Evolutionary conservation across 768 basidiomycete genomes (phyloP).

Genomic region (Tricholoma terreum): DNA sequence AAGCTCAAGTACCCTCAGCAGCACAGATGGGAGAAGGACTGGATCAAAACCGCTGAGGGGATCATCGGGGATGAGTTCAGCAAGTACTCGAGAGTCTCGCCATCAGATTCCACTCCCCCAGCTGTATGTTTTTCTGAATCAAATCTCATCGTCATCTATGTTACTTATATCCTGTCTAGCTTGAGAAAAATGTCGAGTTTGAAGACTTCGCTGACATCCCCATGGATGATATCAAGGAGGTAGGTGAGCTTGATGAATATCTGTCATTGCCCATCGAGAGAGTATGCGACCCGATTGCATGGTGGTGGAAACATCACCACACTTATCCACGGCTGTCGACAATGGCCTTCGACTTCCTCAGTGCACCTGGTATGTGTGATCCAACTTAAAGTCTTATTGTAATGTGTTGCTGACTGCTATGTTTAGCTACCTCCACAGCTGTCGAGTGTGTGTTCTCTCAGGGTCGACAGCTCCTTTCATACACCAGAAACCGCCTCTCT

Average conservation of each 20-base stretch:
- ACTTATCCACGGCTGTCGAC: background rate
- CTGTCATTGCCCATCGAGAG: background rate
- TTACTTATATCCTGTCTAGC: too few relatives aligned
- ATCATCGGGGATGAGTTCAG: constrained; percentile 21
- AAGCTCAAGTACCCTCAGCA: constrained; percentile 33
- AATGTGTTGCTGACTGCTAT: background rate
- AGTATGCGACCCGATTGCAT: background rate
- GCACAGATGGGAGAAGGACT: constrained; percentile 24
- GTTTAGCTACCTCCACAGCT: background rate
- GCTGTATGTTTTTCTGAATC: too few relatives aligned
- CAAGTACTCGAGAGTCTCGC: too few relatives aligned
- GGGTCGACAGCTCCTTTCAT: background rate
- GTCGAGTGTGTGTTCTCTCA: background rate
- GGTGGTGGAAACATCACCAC: background rate
- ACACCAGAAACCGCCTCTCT: background rate
- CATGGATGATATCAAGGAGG: background rate
- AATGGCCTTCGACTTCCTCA: background rate
- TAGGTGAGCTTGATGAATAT: background rate
- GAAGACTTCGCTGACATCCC: background rate
- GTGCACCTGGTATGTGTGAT: background rate
- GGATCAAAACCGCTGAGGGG: constrained; percentile 24
- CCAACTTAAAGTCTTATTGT: background rate
- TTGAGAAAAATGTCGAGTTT: background rate
- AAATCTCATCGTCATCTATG: too few relatives aligned
- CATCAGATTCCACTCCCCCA: too few relatives aligned